Percentiles rank a stretch among this genome's conserved stretches.
Evolutionary conservation across 192 early-diverging fungal genomes (phyloP).

Genomic region (Coemansia umbellata): DNA sequence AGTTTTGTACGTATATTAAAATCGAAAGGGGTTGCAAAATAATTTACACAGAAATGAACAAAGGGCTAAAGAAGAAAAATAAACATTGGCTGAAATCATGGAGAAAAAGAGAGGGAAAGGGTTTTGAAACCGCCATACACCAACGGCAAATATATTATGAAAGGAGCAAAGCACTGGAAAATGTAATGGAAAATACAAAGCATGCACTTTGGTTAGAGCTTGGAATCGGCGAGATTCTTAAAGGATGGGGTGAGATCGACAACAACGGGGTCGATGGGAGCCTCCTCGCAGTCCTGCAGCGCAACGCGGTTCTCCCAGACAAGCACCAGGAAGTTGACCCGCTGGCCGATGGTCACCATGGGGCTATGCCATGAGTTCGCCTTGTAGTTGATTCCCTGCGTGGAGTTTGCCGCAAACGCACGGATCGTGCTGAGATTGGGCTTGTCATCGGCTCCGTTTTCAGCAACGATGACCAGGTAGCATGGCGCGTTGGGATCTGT

Average conservation of each 20-base stretch:
- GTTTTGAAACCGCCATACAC: too few species aligned
- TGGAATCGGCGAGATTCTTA: slow-evolving; percentile 22
- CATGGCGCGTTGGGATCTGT: slow-evolving; percentile 23
- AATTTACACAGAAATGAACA: background rate
- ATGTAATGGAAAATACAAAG: too few species aligned
- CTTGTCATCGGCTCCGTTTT: slow-evolving; percentile 63
- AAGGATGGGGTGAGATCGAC: slow-evolving; percentile 43
- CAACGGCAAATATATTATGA: too few species aligned
- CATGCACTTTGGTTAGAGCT: slow-evolving; percentile 34
- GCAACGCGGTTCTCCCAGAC: slow-evolving; percentile 73
- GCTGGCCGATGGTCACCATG: slow-evolving; percentile 69
- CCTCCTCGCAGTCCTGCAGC: slow-evolving; percentile 73
- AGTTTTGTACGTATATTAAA: too few species aligned
- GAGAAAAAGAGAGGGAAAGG: too few species aligned
- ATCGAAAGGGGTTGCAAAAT: too few species aligned
- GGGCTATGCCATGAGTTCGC: slow-evolving; percentile 88
- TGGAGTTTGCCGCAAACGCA: slow-evolving; percentile 66
- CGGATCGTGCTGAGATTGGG: slow-evolving; percentile 71
- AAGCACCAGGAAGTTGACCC: slow-evolving; percentile 66
- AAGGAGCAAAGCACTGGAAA: too few species aligned
- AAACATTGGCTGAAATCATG: too few species aligned
- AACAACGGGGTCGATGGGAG: slow-evolving; percentile 27
- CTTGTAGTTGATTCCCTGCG: slow-evolving; percentile 80
- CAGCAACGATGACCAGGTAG: slow-evolving; percentile 81
- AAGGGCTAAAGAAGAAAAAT: too few species aligned